A percentile compares a stretch with the other conserved stretches of the same genome.
These are phyloP conservation scores for Gracilaria gracilis DNA, from an alignment of 23 red algal genomes.

Conservation along the genomic window DNA sequence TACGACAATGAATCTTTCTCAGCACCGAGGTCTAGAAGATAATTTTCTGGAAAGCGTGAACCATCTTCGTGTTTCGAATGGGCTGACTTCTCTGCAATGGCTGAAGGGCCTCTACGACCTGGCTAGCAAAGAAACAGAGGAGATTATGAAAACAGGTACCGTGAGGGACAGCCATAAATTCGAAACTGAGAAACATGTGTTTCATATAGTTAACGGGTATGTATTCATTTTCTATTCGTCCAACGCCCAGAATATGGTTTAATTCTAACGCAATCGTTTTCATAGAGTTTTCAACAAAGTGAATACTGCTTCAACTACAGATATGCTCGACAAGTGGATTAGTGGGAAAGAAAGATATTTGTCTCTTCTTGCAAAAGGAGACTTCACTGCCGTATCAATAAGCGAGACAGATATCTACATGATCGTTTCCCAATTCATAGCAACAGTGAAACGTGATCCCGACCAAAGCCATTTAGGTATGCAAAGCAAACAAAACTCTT, in stretches of 20 bases:
- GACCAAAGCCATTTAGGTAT: not conserved
- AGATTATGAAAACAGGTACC: not conserved
- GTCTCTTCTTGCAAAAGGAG: not conserved
- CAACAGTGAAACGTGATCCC: not conserved
- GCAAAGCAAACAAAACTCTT: not conserved
- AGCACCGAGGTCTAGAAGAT: not conserved
- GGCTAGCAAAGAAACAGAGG: not conserved
- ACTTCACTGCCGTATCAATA: slow-evolving; percentile 1
- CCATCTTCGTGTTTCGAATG: not conserved
- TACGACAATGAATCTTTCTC: not conserved
- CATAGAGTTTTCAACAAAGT: not conserved
- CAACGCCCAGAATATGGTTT: not conserved
- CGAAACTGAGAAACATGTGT: not conserved
- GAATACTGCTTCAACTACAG: not conserved
- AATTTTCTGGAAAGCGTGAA: not conserved
- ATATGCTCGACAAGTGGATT: not conserved
- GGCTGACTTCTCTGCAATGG: not conserved
- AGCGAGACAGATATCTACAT: not conserved
- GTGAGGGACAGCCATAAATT: not conserved
- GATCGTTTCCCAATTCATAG: not conserved
- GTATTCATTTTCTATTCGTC: not conserved
- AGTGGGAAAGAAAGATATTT: not conserved
- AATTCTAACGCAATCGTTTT: not conserved
- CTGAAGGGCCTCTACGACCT: not conserved
- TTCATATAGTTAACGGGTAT: not conserved